Percentiles rank a stretch among this genome's conserved stretches.
Conservation (phyloP, 139 green algal species). For the Micromonas pusilla region DNA sequence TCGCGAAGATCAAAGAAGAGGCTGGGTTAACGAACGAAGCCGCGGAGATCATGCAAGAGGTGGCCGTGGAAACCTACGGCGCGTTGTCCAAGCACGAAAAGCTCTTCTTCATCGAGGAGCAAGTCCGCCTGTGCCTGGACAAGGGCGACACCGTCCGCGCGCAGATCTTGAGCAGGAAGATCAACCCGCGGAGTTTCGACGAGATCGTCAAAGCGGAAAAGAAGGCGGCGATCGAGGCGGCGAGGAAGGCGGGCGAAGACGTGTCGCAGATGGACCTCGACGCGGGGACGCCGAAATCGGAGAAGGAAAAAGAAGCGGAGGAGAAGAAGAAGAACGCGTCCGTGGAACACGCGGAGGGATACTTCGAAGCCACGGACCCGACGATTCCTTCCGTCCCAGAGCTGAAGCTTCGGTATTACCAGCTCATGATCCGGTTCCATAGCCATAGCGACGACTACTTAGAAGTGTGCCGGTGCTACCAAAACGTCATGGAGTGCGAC, state of each 20-base stretch:
- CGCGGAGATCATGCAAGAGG: constrained; percentile 91
- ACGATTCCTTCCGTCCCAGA: constrained; percentile 68
- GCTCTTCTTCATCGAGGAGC: constrained; percentile 97
- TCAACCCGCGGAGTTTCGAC: constrained; percentile 77
- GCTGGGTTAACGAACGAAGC: constrained; percentile 86
- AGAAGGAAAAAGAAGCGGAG: constrained; percentile 22
- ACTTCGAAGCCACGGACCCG: constrained; percentile 6
- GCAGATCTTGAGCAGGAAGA: constrained; percentile 89
- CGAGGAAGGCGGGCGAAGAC: constrained; percentile 15
- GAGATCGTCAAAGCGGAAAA: constrained; percentile 40
- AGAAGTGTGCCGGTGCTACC: constrained; percentile 81
- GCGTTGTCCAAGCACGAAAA: constrained; percentile 98
- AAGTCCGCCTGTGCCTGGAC: constrained; percentile 85
- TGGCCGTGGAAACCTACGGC: constrained; percentile 95
- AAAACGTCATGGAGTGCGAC: constrained; percentile 51
- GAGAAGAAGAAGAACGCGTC: constrained; percentile 70
- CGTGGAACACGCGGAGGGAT: constrained; percentile 75
- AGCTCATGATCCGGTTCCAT: constrained; percentile 58
- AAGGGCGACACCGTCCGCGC: constrained; percentile 80
- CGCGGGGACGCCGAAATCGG: constrained; percentile 28
- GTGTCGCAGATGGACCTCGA: background rate
- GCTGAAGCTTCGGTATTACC: constrained; percentile 78
- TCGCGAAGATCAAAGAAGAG: constrained; percentile 83
- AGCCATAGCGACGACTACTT: constrained; percentile 78
- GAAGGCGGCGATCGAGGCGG: constrained; percentile 10